Conservation (phyloP, 768 basidiomycete genomes). For the Lentinula sp. region DNA sequence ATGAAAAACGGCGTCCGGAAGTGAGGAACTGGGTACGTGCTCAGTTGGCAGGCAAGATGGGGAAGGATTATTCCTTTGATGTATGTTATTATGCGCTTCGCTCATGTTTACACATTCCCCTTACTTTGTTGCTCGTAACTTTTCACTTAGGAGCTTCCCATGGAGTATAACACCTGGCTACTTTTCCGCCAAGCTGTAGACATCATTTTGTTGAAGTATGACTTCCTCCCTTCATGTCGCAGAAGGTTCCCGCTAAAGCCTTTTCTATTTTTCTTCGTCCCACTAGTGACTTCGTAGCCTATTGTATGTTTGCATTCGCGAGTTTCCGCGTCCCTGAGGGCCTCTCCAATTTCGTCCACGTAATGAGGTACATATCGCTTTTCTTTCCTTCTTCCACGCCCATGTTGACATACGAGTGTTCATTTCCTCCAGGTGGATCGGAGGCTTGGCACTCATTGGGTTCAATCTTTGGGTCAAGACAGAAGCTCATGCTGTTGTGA, state of each 20-base stretch:
- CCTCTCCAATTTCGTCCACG: conserved; percentile 66
- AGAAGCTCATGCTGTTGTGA: conserved; percentile 95
- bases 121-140: neutral
- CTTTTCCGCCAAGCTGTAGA: conserved; percentile 95
- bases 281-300: conserved; percentile 85
- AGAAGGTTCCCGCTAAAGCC: neutral
- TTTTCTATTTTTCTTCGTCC: conserved; percentile 2
- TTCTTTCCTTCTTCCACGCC: neutral
- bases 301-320: conserved; percentile 92
- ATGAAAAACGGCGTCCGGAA: conserved; percentile 53
- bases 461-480: conserved; percentile 99
- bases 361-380: conserved; percentile 53
- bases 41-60: conserved; percentile 91
- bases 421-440: conserved; percentile 62
- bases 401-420: conserved; percentile 1
- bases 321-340: conserved; percentile 84
- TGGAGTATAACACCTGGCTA: conserved; percentile 96
- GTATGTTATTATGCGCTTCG: conserved; percentile 44
- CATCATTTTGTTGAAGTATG: conserved; percentile 89
- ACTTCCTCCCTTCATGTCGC: conserved; percentile 20
- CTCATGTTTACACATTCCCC: neutral
- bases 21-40: conserved; percentile 79
- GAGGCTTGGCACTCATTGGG: conserved; percentile 76
- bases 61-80: conserved; percentile 88
- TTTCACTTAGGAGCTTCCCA: conserved; percentile 62